Percentiles rank a stretch among this genome's conserved stretches.
Conservation (phyloP, 176 grass and related monocot species). For the Oryza longistaminata region DNA sequence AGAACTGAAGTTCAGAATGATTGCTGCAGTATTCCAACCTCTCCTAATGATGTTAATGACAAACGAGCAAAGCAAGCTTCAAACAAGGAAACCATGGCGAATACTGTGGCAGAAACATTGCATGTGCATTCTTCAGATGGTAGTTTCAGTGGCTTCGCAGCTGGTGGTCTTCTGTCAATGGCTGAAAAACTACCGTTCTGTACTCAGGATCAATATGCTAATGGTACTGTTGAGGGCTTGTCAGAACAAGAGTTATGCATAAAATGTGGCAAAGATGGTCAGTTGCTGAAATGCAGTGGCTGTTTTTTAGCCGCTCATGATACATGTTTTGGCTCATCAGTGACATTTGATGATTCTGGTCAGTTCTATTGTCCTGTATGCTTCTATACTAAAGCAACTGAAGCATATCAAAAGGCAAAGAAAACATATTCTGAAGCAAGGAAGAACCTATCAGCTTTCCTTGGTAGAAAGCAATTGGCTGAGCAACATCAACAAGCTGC, state of each 20-base stretch:
- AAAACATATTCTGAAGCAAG: constrained; percentile 40
- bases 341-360: constrained; percentile 30
- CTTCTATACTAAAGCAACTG: constrained; percentile 37
- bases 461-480: not conserved
- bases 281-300: constrained; percentile 49
- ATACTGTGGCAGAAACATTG: constrained; percentile 24
- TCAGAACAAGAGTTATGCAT: constrained; percentile 51
- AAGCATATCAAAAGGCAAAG: constrained; percentile 46
- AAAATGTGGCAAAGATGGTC: constrained; percentile 48
- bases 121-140: constrained; percentile 24
- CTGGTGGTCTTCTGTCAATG: constrained; percentile 23
- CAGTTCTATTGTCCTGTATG: constrained; percentile 51
- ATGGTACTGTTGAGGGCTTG: constrained; percentile 8
- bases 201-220: constrained; percentile 20
- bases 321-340: constrained; percentile 33
- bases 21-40: not conserved
- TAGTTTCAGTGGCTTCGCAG: constrained; percentile 26
- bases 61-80: not conserved
- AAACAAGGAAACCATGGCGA: constrained; percentile 1
- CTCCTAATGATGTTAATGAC: constrained; percentile 2
- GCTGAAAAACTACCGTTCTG: not conserved
- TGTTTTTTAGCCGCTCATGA: constrained; percentile 43
- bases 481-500: constrained; percentile 12
- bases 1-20: constrained; percentile 7
- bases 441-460: constrained; percentile 31